phyloP scores from a whole-genome alignment of 768 basidiomycete species.

The Tulasnella sp. region DNA sequence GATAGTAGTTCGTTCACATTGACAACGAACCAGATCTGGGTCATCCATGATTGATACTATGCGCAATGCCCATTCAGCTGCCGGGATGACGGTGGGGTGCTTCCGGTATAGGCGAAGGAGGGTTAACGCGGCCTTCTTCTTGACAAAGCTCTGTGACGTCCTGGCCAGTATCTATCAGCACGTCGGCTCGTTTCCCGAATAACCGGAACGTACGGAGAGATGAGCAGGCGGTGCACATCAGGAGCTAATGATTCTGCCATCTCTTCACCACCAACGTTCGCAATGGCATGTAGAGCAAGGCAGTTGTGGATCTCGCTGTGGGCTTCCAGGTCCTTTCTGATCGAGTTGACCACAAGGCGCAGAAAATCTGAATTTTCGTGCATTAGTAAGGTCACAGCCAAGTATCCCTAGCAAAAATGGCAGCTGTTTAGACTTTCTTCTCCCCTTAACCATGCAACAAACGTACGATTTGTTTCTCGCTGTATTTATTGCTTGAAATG shows the following conservation, averaged over 20 bases:
- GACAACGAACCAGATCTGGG: slow-evolving; percentile 55
- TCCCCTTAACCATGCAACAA: not conserved
- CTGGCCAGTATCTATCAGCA: slow-evolving; percentile 36
- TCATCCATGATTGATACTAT: slow-evolving; percentile 97
- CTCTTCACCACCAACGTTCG: slow-evolving; percentile 94
- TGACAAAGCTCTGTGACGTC: slow-evolving; percentile 90
- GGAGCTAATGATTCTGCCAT: slow-evolving; percentile 95
- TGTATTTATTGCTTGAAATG: slow-evolving; percentile 90
- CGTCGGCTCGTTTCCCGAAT: not conserved
- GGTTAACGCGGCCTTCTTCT: slow-evolving; percentile 97
- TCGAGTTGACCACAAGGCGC: slow-evolving; percentile 94
- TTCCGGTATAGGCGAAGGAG: slow-evolving; percentile 89
- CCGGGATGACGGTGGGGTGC: slow-evolving; percentile 88
- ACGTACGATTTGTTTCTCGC: slow-evolving; percentile 96
- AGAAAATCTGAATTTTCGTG: slow-evolving; percentile 98
- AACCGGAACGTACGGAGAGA: slow-evolving; percentile 67
- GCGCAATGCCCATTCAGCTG: slow-evolving; percentile 90
- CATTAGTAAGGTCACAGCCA: slow-evolving; percentile 94
- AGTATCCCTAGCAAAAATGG: slow-evolving; percentile 64
- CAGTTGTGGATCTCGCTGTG: slow-evolving; percentile 94
- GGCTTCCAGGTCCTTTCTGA: slow-evolving; percentile 92
- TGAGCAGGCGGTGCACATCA: slow-evolving; percentile 89
- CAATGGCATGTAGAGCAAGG: slow-evolving; percentile 93
- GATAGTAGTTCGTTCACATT: not conserved
- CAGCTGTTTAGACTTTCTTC: slow-evolving; percentile 13